Conservation (phyloP, 2,329 filamentous ascomycete genomes). For the Fusarium tricinctum region DNA sequence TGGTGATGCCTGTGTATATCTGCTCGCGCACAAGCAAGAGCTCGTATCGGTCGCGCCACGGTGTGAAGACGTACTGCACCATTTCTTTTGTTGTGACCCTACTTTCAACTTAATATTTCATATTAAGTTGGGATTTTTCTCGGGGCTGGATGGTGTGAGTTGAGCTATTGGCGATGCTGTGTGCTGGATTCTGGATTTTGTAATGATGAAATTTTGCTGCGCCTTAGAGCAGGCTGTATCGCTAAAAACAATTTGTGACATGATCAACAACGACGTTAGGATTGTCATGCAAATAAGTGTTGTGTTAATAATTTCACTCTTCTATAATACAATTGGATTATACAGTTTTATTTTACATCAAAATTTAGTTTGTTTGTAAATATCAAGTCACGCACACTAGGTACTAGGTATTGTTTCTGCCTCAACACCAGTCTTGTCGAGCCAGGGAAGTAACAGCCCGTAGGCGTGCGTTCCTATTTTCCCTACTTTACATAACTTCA, state of each 20-base stretch:
- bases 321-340: too few species aligned
- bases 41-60: conserved; percentile 77
- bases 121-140: too few species aligned
- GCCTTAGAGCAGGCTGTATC: background rate
- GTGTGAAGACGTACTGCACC: conserved; percentile 80
- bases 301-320: too few species aligned
- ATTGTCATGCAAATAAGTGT: background rate
- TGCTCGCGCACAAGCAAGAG: conserved; percentile 75
- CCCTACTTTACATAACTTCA: too few species aligned
- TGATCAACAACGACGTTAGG: background rate
- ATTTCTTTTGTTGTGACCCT: conserved; percentile 55
- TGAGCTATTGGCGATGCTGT: background rate
- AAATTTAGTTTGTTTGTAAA: too few species aligned
- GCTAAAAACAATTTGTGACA: background rate
- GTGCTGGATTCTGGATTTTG: conserved; percentile 12
- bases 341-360: too few species aligned
- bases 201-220: conserved; percentile 25
- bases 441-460: too few species aligned
- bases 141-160: background rate
- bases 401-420: too few species aligned
- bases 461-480: too few species aligned
- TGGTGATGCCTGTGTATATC: conserved; percentile 64
- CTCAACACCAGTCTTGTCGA: too few species aligned
- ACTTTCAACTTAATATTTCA: background rate
- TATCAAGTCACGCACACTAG: too few species aligned